Base-by-base conservation (phyloP, 2,329 filamentous ascomycete species). In the Hymenoscyphus fraxineus region DNA sequence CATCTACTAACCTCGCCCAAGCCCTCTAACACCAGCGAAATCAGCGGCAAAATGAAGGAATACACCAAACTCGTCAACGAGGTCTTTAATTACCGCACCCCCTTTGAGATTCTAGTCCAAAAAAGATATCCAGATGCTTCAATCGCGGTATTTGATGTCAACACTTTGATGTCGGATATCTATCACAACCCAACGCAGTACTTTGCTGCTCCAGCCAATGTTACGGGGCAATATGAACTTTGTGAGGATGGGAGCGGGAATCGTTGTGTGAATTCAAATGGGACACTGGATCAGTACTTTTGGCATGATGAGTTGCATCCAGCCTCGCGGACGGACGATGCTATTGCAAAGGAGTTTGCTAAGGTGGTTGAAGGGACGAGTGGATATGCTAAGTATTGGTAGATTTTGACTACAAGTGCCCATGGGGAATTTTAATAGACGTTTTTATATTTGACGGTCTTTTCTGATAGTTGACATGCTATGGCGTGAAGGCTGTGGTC, bases 271-370 rank as follows among this genome's bases (percentile, higher is more conserved):
- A n/a, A 64, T 56, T 65, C 77, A 64, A 77, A 78, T 44, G 68
- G 76, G 15, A 64, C 79, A 3, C 75, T 80, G 40, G 84, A 89
- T 68, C 86, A 83, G 57, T 93, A 85, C 73, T 69, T 92, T 74
- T 93, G 90, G 88, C 90, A 82, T 70, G 90, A 94, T 76, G 84
- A 87, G 73, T 75, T 93, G 73, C 91, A 94, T 78, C 89, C 89
- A 0, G 87, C 86, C 38, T 82, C 87, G 76, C 84, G 85, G 76
- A 83, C 87, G 7, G 82, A 85, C 76, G 78, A 83, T 71, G 78
- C 82, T 55, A 80, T 88, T 60, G 86, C 84, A 19, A 77, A 76
- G 65, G 81, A 84, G 64, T 88, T 88, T 73, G 76, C 84, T 3
- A 78, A 80, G 40, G 80, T 87, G 1, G 75, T 88, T 6, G 75